phyloP scores from a whole-genome alignment of 257 asterid species.

The Solanum habrochaites region DNA sequence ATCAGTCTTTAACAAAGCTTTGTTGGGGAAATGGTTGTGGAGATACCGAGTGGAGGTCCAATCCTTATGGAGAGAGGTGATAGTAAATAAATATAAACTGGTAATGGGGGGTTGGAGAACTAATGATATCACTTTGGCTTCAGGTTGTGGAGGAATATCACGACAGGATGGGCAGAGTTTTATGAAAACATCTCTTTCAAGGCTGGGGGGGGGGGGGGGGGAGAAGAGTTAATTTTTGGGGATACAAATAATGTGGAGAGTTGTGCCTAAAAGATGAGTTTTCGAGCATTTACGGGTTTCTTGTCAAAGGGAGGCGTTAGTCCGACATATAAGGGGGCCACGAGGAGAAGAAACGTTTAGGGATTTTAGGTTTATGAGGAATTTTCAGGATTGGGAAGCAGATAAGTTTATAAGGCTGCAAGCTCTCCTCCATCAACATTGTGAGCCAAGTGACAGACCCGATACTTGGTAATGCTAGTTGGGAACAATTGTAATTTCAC shows the following conservation, averaged over 20 bases:
- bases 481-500: neutral
- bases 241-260: neutral
- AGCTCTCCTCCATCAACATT: neutral
- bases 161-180: neutral
- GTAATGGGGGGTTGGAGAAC: neutral
- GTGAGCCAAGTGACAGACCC: neutral
- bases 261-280: neutral
- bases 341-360: neutral
- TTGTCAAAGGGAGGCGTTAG: neutral
- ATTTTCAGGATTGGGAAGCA: neutral
- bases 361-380: neutral
- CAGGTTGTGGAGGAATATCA: neutral
- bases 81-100: neutral
- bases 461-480: neutral
- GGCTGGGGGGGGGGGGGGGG: neutral
- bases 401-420: neutral
- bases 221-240: neutral
- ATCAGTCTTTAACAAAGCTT: neutral
- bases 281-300: neutral
- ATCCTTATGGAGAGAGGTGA: neutral
- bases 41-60: neutral
- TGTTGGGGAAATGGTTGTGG: neutral
- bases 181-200: neutral
- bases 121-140: neutral
- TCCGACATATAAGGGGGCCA: neutral